Base-by-base conservation (phyloP, 148 eudicot genomes). In the Rhododendron ferrugineum region DNA sequence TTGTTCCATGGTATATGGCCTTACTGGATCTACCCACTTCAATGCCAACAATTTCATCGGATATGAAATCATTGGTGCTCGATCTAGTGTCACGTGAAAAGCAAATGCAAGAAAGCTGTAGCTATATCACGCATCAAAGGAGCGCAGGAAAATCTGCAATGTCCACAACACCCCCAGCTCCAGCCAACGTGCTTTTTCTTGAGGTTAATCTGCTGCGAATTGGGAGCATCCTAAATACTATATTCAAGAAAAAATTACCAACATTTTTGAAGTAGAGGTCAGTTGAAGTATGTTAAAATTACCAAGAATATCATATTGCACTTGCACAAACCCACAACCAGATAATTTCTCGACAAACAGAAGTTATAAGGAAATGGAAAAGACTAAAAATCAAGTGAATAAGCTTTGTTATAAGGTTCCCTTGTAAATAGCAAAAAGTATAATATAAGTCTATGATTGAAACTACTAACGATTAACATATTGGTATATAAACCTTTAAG, bases 211-310 rank as follows among this genome's bases (percentile, higher is more conserved):
- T 82, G 85, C 87, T 86, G 83, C 80, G 84, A 82, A 83, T 87
- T 85, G 89, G 87, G 88, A 89, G 86, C 87, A 88, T 86, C 87
- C 85, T 88, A 87, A 73, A 56, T 84, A 80, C 79, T 83, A 84
- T 86, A 86, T 75, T 81, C 85, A 86, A 60, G 26, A 46, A 66
- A 72, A 40, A 37, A 77, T 72, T 15, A 79, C 32, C 3, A 49
- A 68, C n/a, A 40, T 44, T 78, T 78, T 78, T 4, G 2, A 9
- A 40, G 30, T 7, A 11, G 22, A 47, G 68, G 47, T 54, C 40
- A 54, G 47, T 36, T 81, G 37, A 28, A 28, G 15, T 40, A 44
- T 68, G 14, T 46, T 52, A 36, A 22, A 73, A 47, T 26, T 11
- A 70, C 11, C 34, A 74, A 34, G 52, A 73, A 73, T 52, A 23